Conservation (phyloP, 2,329 filamentous ascomycete species). For the Paraphaeosphaeria minitans region DNA sequence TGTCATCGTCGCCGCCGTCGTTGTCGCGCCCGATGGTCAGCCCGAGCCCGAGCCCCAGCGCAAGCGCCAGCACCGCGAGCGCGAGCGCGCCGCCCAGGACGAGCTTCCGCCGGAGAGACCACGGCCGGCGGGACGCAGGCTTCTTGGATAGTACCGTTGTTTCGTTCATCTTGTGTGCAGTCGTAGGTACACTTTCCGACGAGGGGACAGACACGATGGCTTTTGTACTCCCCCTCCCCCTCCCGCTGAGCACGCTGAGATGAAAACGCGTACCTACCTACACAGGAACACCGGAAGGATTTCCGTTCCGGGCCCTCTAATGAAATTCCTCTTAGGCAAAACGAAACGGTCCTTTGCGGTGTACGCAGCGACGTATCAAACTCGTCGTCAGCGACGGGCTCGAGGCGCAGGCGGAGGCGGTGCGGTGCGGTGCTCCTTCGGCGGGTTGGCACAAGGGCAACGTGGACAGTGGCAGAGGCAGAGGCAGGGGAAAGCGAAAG, state of each 20-base stretch:
- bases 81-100: slow-evolving; percentile 22
- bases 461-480: too few species aligned
- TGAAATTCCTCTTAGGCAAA: background rate
- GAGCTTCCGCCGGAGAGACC: slow-evolving; percentile 33
- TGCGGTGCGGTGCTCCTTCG: background rate
- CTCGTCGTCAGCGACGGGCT: background rate
- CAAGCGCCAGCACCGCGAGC: slow-evolving; percentile 45
- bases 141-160: slow-evolving; percentile 18
- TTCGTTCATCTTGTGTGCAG: background rate
- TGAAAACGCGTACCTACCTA: too few species aligned
- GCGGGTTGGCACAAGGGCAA: background rate
- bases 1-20: slow-evolving; percentile 33
- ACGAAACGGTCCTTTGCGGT: background rate
- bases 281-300: background rate
- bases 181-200: too few species aligned
- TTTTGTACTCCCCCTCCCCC: background rate
- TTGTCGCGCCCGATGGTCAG: slow-evolving; percentile 45
- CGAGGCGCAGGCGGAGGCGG: background rate
- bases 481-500: background rate
- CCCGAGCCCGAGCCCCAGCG: slow-evolving; percentile 62
- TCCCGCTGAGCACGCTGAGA: too few species aligned
- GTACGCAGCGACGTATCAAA: background rate
- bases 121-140: slow-evolving; percentile 12
- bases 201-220: background rate
- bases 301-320: background rate